Evolutionary conservation across 371 early-diverging fungal species (phyloP).

Genomic region (Mortierella sp.): DNA sequence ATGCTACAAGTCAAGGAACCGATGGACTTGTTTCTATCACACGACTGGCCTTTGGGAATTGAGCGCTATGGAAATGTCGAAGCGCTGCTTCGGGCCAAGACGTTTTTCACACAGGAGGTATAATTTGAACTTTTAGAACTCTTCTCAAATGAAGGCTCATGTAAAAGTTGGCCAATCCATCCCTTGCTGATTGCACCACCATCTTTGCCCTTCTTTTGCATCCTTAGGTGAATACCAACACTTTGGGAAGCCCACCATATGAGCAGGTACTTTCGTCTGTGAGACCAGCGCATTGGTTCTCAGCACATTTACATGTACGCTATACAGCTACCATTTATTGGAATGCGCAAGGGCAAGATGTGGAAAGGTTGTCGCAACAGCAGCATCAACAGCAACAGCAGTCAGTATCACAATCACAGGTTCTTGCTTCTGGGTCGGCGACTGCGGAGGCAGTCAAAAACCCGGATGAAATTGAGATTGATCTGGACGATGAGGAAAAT

Average conservation of each 20-base stretch:
- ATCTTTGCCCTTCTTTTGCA: neutral
- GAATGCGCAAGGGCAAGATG: constrained; percentile 53
- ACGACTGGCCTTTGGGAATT: constrained; percentile 97
- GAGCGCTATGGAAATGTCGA: constrained; percentile 82
- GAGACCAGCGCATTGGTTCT: constrained; percentile 91
- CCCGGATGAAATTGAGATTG: constrained; percentile 76
- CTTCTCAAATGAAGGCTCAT: too few species aligned
- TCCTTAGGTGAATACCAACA: constrained; percentile 69
- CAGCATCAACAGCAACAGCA: neutral
- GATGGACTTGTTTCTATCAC: constrained; percentile 92
- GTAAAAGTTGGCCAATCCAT: too few species aligned
- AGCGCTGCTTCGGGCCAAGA: constrained; percentile 74
- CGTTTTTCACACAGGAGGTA: constrained; percentile 82
- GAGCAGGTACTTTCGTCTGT: constrained; percentile 77
- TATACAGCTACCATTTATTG: constrained; percentile 78
- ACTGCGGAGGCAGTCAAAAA: constrained; percentile 51
- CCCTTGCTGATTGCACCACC: neutral
- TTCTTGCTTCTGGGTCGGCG: neutral
- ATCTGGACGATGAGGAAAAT: constrained; percentile 43
- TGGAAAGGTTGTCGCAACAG: neutral
- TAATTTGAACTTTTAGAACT: constrained; percentile 1
- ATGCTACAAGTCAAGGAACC: constrained; percentile 75
- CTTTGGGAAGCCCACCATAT: constrained; percentile 82
- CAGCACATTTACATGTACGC: constrained; percentile 94
- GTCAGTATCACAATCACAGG: neutral